Evolutionary conservation across 345 rosid species (phyloP), one percentile per base, ranked within the genome.

Genomic region (Camelina hispida): DNA sequence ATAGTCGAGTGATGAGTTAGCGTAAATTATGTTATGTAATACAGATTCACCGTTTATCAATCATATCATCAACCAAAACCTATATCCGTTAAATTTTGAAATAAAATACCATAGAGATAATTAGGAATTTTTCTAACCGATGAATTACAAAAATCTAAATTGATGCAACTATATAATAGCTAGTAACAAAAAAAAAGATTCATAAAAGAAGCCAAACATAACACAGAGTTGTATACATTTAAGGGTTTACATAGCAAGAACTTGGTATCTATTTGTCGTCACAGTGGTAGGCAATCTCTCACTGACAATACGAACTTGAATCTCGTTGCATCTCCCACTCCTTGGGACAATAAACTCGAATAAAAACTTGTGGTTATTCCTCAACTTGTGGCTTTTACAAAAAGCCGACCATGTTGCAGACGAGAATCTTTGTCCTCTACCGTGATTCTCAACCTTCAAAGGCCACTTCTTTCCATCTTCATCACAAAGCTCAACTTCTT

Each of bases 391-490:
- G 65, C 35, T 13, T 63, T 47, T 8, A 28, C 65, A 46, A 46
- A 76, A 76, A 35, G 44, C 4, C 17, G 25, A 2, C 80, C 79
- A 68, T 48, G 16, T 12, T 8, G 37, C 71, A 13, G 7, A 10
- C 9, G 75, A 70, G 34, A 76, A 69, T 1, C 0, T 46, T 32
- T 6, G 2, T 53, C 70, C 66, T 76, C 46, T 54, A 1, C 4
- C 3, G 60, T 22, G 0, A 23, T 18, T 60, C 32, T 22, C 50
- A 10, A 60, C 32, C 34, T 69, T 69, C 22, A 62, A 7, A 37
- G 80, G 53, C 80, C 80, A 76, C 28, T 47, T 77, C 75, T 63
- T 76, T 14, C 71, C 80, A 23, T 37, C 47, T 55, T 77, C 80
- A 38, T 77, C 80, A 38, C 71, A 55, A 13, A 77, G 65, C 66